Evolutionary conservation across 148 eudicot genomes (phyloP), one percentile per base, ranked within the genome.

Genomic region (Pouteria glomerata): DNA sequence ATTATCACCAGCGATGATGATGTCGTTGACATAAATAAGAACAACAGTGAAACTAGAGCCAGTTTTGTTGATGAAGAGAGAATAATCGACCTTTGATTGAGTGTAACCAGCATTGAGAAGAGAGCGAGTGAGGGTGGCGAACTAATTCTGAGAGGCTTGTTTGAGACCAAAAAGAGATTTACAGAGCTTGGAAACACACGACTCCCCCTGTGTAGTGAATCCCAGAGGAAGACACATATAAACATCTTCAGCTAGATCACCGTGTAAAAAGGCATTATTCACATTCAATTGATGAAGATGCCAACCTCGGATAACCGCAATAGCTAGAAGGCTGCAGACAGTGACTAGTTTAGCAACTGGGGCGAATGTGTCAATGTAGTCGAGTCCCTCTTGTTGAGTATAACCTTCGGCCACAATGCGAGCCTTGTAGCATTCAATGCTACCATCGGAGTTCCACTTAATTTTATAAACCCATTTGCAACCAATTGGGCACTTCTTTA

Each of bases 301-400:
- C 68, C 51, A 64, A 41, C 14, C 26, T 11, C 4, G 1, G 4
- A 14, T 10, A 0, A 19, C 11, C 18, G 50, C 48, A 7, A 64
- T 44, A 6, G 33, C 51, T 0, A 41, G 30, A 13, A 64, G 8
- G 24, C 51, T 21, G 3, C 68, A 30, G 4, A 64, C 33, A n/a
- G 30, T 64, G 29, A 41, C 67, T 12, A 23, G 16, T 19, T 64
- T 64, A 18, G 68, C 68, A 23, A 64, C 30, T 0, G 30, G 68
- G 12, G 68, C 68, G 42, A 64, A 64, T n/a, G 51, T 64, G 27
- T 64, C 19, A 24, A 21, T 30, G 23, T 64, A 64, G 23, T 64
- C 33, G 2, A 64, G 14, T 7, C 50, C 68, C 23, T 64, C 44
- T 21, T 5, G 23, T 23, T 34, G 62, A 15, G 16, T 27, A 23